A percentile compares a stretch with the other conserved stretches of the same genome.
phyloP scores from a whole-genome alignment of 257 asterid species.

The Solanum gracilifrons region DNA sequence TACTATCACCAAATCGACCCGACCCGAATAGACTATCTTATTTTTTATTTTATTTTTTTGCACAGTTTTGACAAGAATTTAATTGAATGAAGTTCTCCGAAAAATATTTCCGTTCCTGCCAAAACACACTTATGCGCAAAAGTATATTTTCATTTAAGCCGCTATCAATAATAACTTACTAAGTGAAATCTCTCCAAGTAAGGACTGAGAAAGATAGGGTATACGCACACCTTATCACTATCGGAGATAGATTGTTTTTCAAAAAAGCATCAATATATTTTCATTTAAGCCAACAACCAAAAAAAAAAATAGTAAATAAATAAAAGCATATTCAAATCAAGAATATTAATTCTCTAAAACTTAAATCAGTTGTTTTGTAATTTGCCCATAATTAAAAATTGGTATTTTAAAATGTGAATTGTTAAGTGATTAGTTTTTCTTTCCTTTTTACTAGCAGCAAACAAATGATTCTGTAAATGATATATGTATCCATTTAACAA shows the following conservation, averaged over 20 bases:
- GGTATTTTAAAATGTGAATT: background rate
- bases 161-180: fast-evolving
- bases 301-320: no score
- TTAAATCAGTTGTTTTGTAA: background rate
- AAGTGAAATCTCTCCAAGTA: fast-evolving
- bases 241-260: background rate
- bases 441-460: background rate
- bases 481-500: background rate
- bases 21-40: background rate
- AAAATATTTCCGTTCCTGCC: no score
- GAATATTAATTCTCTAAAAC: background rate
- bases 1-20: background rate
- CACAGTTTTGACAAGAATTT: background rate
- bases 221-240: no score
- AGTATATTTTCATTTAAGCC: no score
- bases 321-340: background rate
- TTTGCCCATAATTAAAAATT: background rate
- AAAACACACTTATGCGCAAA: fast-evolving
- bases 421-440: background rate
- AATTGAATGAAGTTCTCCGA: fast-evolving
- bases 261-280: no score
- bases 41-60: no score
- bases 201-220: fast-evolving
- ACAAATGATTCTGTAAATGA: background rate
- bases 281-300: background rate